phyloP scores from a whole-genome alignment of 495 filamentous ascomycete species.

The Talaromyces borbonicus region DNA sequence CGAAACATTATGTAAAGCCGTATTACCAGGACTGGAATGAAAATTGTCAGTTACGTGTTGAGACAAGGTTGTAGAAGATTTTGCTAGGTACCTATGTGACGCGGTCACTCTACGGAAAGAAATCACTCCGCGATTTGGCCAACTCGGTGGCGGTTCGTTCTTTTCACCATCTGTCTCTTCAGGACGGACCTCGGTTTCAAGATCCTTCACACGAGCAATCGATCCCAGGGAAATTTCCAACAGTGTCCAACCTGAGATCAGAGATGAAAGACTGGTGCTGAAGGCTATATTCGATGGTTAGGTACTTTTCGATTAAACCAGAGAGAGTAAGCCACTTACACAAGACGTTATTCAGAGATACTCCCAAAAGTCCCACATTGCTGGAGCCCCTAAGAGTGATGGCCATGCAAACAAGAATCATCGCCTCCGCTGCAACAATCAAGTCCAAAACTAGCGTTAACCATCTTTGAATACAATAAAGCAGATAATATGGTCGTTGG shows the following conservation, averaged over 20 bases:
- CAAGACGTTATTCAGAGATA: background rate
- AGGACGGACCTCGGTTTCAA: conserved; percentile 34
- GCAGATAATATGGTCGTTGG: conserved; percentile 45
- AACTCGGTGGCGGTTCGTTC: background rate
- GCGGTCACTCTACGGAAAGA: background rate
- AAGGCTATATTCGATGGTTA: conserved; percentile 15
- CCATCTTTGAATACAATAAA: conserved; percentile 61
- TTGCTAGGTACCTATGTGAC: conserved; percentile 7
- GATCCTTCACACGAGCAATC: conserved; percentile 45
- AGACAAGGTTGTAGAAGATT: conserved; percentile 20
- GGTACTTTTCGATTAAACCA: background rate
- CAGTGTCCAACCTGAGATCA: conserved; percentile 47
- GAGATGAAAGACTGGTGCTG: conserved; percentile 37
- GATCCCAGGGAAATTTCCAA: conserved; percentile 49
- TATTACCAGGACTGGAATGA: conserved; percentile 9
- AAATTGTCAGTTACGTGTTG: background rate
- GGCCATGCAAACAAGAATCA: conserved; percentile 36
- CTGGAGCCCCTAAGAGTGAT: conserved; percentile 27
- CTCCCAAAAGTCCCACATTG: conserved; percentile 1
- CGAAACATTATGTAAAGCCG: conserved; percentile 39
- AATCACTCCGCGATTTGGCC: background rate
- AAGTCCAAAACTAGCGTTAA: conserved; percentile 54
- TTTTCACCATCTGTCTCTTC: conserved; percentile 39
- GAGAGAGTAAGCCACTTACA: background rate
- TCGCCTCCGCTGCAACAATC: conserved; percentile 46